Base-by-base conservation (phyloP, 2,329 filamentous ascomycete genomes). In the Proliferodiscus dingleyae region DNA sequence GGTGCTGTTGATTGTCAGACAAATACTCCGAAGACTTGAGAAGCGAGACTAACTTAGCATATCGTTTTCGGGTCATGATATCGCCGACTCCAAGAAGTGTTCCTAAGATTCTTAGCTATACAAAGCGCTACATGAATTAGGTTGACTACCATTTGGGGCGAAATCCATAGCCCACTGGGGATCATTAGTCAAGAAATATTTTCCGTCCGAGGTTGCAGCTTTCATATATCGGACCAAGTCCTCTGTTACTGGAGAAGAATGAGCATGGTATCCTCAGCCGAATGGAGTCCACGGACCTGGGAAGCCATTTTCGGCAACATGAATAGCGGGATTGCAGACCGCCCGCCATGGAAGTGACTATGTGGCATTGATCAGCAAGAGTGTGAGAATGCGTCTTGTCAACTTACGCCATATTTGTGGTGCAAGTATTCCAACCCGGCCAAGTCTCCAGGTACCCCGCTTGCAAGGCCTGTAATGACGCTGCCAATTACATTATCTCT, bases 401-500 rank as follows among this genome's bases (percentile, higher is more conserved):
- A n/a, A 62, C 63, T 55, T 66, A 77, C 71, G 1, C 86, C 86
- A 57, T 87, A 87, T 57, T 80, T 81, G 7, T 71, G 67, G 61
- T 96, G 90, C 2, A 94, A 73, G 60, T 89, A 78, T 61, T 89
- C 83, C 29, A 96, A 69, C 0, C 91, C 91, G 16, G 83, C 78
- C 9, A 96, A 64, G 66, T 91, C 86, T 3, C 86, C 80, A 0
- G 86, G 87, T 0, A 90, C 77, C 33, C 73, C 85, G 23, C 78
- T 78, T 2, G 87, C 83, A 24, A 95, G 68, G 0, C 89, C 89
- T 2, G 87, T 86, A 22, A 71, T 71, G 1, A 91, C 70, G 44
- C 87, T 89, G 1, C 76, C 80, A 2, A 73, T 65, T 1, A 75
- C 71, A 52, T 93, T 84, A 44, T 81, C 80, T 47, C 78, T 74